These are phyloP conservation scores for Serpula lacrymans DNA, from an alignment of 768 basidiomycete genomes.

Conservation along the genomic window DNA sequence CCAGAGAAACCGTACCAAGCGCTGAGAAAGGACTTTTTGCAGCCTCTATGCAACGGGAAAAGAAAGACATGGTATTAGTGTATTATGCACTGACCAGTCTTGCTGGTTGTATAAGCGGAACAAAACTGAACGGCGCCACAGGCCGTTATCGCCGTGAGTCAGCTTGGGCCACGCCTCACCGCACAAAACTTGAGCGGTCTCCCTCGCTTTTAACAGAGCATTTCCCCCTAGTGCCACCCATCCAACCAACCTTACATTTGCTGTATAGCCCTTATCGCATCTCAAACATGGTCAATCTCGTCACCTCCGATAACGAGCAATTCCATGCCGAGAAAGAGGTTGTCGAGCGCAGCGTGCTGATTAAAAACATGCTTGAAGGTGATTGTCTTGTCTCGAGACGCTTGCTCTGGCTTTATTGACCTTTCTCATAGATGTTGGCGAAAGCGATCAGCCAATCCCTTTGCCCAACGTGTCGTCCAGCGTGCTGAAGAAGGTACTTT, in stretches of 20 bases:
- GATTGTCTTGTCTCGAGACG: constrained; percentile 14
- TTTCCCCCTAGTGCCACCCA: constrained; percentile 8
- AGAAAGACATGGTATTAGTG: constrained; percentile 45
- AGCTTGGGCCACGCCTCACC: too few relatives aligned
- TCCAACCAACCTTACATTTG: constrained; percentile 12
- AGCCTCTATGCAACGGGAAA: constrained; percentile 40
- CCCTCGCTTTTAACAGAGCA: too few relatives aligned
- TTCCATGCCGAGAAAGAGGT: constrained; percentile 94
- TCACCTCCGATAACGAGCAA: constrained; percentile 93
- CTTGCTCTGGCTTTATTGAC: constrained; percentile 1
- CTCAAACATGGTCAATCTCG: constrained; percentile 75
- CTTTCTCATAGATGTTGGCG: constrained; percentile 73
- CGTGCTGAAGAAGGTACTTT: constrained; percentile 82
- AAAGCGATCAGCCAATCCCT: constrained; percentile 91
- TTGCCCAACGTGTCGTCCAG: constrained; percentile 91
- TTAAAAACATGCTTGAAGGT: constrained; percentile 99
- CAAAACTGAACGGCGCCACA: constrained; percentile 12
- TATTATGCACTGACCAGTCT: too few relatives aligned
- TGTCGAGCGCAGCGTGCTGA: constrained; percentile 91
- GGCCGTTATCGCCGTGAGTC: constrained; percentile 12
- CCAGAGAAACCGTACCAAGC: constrained; percentile 22
- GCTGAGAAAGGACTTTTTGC: constrained; percentile 49
- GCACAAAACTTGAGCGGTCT: too few relatives aligned
- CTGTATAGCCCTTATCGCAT: constrained; percentile 4
- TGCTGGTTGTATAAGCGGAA: too few relatives aligned